Evolutionary conservation across 768 basidiomycete species (phyloP).

Genomic region (Naganishia kalamii): DNA sequence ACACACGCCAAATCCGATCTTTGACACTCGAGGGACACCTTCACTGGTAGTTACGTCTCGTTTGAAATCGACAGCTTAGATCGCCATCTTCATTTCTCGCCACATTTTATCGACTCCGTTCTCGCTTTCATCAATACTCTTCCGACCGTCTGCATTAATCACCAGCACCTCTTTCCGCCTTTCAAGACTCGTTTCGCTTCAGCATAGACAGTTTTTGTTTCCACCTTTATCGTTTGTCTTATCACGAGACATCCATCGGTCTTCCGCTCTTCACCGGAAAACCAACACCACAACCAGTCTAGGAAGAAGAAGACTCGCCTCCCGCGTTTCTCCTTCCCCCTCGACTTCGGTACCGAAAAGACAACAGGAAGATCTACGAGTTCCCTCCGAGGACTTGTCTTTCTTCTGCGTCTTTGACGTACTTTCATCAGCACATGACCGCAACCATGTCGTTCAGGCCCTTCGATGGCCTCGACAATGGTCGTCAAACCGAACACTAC

Average conservation of each 20-base stretch:
- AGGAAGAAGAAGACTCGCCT: constrained; percentile 9
- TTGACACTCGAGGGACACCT: constrained; percentile 16
- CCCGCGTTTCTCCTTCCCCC: background rate
- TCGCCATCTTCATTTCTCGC: background rate
- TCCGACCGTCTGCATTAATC: background rate
- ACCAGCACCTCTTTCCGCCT: background rate
- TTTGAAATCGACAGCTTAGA: constrained; percentile 11
- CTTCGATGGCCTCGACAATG: constrained; percentile 14
- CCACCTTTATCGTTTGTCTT: background rate
- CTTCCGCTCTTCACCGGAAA: background rate
- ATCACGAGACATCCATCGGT: background rate
- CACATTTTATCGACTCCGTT: background rate
- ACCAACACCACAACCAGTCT: constrained; percentile 1
- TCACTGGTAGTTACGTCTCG: constrained; percentile 17
- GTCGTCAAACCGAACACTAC: constrained; percentile 9
- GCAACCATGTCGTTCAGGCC: constrained; percentile 13
- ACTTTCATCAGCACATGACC: constrained; percentile 15
- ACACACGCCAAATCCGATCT: constrained; percentile 4
- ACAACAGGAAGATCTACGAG: constrained; percentile 8
- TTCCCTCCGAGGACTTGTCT: constrained; percentile 12
- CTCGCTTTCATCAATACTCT: background rate
- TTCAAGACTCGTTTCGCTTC: constrained; percentile 4
- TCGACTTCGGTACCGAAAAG: constrained; percentile 13
- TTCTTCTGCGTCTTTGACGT: constrained; percentile 17
- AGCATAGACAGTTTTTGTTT: background rate